Evolutionary conservation across 148 eudicot species (phyloP).

Genomic region (Polygonum aviculare): DNA sequence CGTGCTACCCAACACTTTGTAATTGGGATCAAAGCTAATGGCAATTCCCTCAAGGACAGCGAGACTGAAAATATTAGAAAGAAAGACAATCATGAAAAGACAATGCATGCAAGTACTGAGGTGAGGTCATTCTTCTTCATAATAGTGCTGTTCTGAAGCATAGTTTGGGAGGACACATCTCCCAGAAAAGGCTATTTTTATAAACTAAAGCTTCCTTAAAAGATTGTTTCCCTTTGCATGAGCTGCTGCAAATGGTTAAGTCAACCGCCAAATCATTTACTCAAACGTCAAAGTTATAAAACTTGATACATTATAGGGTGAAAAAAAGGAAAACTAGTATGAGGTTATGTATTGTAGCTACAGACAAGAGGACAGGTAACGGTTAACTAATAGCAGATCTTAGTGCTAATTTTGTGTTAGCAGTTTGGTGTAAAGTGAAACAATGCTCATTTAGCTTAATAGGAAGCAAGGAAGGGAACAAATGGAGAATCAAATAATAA

Average conservation of each 20-base stretch:
- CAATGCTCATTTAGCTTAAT: neutral
- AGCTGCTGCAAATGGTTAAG: neutral
- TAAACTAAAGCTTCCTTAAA: neutral
- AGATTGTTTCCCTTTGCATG: neutral
- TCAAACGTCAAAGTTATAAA: neutral
- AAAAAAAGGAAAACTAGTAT: neutral
- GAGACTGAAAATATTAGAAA: slow-evolving; percentile 34
- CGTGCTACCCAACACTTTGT: slow-evolving; percentile 93
- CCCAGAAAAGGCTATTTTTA: neutral
- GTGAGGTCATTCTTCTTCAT: neutral
- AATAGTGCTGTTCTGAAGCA: no score
- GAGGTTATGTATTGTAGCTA: neutral
- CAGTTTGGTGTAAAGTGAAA: neutral
- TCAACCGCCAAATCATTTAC: neutral
- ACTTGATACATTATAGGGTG: neutral
- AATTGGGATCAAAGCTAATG: slow-evolving; percentile 58
- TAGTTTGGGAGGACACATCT: neutral
- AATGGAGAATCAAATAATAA: neutral
- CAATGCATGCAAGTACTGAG: neutral
- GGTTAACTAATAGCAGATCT: neutral
- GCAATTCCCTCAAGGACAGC: slow-evolving; percentile 99
- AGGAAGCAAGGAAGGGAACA: neutral
- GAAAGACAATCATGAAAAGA: neutral
- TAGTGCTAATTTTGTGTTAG: neutral
- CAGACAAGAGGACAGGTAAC: neutral